Evolutionary conservation across 805 yeast species (phyloP), one percentile per base, ranked within the genome.

Genomic region (Candida nanaspora): DNA sequence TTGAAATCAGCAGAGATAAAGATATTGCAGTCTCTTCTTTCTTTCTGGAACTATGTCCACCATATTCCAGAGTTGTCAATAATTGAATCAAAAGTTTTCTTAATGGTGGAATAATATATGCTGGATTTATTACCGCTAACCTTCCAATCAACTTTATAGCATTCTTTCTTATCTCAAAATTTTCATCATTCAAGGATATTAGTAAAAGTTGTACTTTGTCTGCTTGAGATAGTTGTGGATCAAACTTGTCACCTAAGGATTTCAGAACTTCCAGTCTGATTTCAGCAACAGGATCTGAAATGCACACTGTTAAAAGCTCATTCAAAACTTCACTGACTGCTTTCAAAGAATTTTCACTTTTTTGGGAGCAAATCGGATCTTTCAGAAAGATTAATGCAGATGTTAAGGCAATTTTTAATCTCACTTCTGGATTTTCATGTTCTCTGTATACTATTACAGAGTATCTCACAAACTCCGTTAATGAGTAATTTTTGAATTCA

Each of bases 191-290:
- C 42, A 91, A 65, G 0, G 96, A 91, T 68, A 89, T 85, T 52
- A 91, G 86, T 19, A 93, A 66, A 13, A 89, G 62, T 41, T 86
- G 71, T 26, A 89, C 91, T 57, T 88, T 89, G 44, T 86, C 95
- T 1, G 96, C 94, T 58, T 93, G 98, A 0, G 97, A 86, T 26
- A 93, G 62, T 53, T 93, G 98, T 0, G 96, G 86, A 53, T 93
- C 97, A 57, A 91, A 85, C 43, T 73, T 72, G 2, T 80, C 74
- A 29, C 85, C 85, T 30, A 94, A 66, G 35, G 88, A 74, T 39
- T 73, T 72, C 42, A 93, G 65, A 1, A 91, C 87, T 46, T 85
- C 89, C 9, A 85, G 63, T 42, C 99, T 69, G 26, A 91, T 86
- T 43, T 89, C 97, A 2, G 91, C 76, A 3, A 76, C 76, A 0